Percentiles rank a stretch among this genome's conserved stretches.
These are phyloP conservation scores for Boletus insuetus DNA, from an alignment of 768 basidiomycete genomes.

Conservation along the genomic window DNA sequence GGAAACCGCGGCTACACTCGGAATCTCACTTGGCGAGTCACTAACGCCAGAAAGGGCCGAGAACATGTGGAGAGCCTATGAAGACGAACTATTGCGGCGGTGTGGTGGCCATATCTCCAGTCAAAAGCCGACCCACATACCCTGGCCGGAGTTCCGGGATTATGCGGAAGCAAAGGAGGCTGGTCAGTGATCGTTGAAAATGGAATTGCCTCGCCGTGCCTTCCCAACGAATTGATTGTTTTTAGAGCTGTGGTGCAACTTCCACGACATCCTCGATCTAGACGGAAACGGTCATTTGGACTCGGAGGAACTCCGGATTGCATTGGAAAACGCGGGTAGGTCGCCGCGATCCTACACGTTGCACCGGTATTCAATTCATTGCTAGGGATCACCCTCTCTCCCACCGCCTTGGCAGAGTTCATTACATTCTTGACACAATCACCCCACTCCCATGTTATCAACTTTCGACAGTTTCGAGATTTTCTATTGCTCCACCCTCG, in stretches of 20 bases:
- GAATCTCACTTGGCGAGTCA: conserved; percentile 14
- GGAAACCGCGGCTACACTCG: conserved; percentile 19
- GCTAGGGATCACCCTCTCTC: conserved; percentile 69
- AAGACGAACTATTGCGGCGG: conserved; percentile 65
- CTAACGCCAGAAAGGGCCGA: conserved; percentile 57
- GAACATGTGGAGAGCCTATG: conserved; percentile 66
- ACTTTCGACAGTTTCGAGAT: conserved; percentile 85
- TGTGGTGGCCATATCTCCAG: conserved; percentile 46
- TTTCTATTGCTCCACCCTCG: conserved; percentile 86
- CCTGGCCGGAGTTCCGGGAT: conserved; percentile 69
- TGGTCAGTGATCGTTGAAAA: conserved; percentile 46
- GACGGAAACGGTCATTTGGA: conserved; percentile 86
- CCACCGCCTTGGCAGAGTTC: conserved; percentile 74
- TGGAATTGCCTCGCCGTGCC: conserved; percentile 11
- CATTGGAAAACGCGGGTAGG: conserved; percentile 70
- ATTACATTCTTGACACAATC: conserved; percentile 75
- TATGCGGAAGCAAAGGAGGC: conserved; percentile 82
- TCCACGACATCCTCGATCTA: conserved; percentile 86
- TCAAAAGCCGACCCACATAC: conserved; percentile 45
- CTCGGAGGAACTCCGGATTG: conserved; percentile 54
- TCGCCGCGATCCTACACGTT: conserved; percentile 21
- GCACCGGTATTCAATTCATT: conserved; percentile 13
- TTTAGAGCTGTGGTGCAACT: conserved; percentile 86
- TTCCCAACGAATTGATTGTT: conserved; percentile 15
- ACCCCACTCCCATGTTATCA: conserved; percentile 64